Evolutionary conservation across 176 grass and related monocot genomes (phyloP).

Genomic region (Zizania latifolia): DNA sequence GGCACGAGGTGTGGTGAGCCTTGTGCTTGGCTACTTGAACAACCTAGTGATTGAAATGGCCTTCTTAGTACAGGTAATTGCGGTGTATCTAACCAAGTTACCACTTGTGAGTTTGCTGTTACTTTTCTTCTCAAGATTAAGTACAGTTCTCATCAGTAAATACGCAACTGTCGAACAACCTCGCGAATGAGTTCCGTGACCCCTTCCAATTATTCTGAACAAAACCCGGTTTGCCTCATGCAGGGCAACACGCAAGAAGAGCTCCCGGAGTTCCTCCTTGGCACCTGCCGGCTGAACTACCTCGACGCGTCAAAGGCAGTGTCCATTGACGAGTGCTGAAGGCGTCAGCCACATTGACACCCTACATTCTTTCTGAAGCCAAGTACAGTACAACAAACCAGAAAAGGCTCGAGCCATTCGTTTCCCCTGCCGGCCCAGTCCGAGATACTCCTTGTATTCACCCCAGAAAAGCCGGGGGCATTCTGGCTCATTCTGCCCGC

Average conservation of each 20-base stretch:
- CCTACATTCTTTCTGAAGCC: slow-evolving; percentile 21
- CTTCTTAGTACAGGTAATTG: slow-evolving; percentile 78
- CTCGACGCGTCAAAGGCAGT: slow-evolving; percentile 77
- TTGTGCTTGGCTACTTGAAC: slow-evolving; percentile 86
- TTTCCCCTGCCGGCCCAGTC: not conserved
- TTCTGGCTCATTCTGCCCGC: not conserved
- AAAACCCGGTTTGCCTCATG: slow-evolving; percentile 3
- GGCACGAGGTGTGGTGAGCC: slow-evolving; percentile 81
- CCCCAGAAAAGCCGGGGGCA: not conserved
- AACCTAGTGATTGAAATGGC: slow-evolving; percentile 98
- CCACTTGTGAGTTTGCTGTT: not conserved
- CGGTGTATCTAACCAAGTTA: not conserved
- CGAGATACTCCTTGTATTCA: slow-evolving; percentile 2
- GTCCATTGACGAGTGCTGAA: slow-evolving; percentile 56
- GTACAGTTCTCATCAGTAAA: no score
- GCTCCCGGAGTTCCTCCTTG: slow-evolving; percentile 81
- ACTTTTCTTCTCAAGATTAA: not conserved
- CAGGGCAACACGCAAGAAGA: slow-evolving; percentile 95
- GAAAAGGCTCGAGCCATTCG: slow-evolving; percentile 32
- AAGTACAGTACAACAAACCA: slow-evolving; percentile 18
- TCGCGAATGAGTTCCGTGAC: not conserved
- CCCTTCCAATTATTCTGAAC: not conserved
- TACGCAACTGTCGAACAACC: not conserved
- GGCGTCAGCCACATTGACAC: not conserved
- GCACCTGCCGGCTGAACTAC: slow-evolving; percentile 81